Base-by-base conservation (phyloP, 257 asterid genomes). In the Solanum bulbocastanum region DNA sequence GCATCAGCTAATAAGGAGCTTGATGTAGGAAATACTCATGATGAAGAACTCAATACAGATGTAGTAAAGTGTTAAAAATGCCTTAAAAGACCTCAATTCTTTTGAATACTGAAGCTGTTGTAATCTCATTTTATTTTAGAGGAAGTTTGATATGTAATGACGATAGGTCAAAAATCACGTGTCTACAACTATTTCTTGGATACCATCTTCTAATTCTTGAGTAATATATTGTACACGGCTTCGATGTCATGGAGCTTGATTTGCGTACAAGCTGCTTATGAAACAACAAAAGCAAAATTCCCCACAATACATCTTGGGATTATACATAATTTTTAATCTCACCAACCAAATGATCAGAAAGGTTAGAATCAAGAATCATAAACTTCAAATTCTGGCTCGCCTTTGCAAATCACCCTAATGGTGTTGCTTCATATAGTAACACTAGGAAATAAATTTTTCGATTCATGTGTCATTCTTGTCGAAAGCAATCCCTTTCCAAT, bases 1-100 rank as follows among this genome's bases (percentile, higher is more conserved):
- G 90, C 90, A 87, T 86, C 94, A 40, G 40, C 90, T 36, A 89
- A 89, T 27, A 90, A 89, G 87, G 92, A 90, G 78, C 66, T 90
- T 39, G 52, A 52, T 13, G 89, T 89, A 72, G 93, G 83, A 40
- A 93, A 90, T 72, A 71, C 87, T 42, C 71, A 85, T 42, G 74
- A 36, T 39, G 92, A 91, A 86, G 90, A 86, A 79, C 82, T 86
- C 46, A 83, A 58, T 22, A 9, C 12, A 86, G 84, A 52, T 52
- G 72, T 73, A 23, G 49, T 86, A 49, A 86, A 86, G 88, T 13
- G 56, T 12, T 37, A 46, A 36, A 32, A 49, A 25, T 72, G 74
- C 72, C 16, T 20, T 36, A 36, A 69, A 58, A 71, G 11, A 36
- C 52, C 37, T 36, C 25, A 49, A 75, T 86, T 32, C 16, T 71